Evolutionary conservation across 2,329 filamentous ascomycete species (phyloP), one percentile per base, ranked within the genome.

Genomic region (Allantophomopsis cytisporea): DNA sequence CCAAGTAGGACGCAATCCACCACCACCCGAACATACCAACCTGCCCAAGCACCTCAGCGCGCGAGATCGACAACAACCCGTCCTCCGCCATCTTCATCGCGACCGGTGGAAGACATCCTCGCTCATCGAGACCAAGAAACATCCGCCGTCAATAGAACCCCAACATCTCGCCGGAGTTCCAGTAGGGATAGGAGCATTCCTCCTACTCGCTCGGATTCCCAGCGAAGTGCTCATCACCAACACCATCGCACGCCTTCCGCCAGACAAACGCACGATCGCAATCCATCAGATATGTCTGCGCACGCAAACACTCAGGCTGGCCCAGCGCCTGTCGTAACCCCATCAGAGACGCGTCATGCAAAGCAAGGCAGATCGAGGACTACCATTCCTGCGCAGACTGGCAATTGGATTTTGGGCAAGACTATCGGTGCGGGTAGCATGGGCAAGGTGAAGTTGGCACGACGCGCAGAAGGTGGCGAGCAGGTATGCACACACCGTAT

Each of bases 341-440:
- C 69, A 42, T 61, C 57, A 47, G 68, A 72, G 45, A 59, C 63
- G 36, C 68, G 71, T 50, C 48, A 51, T 37, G 57, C 18, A 13
- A 69, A 70, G 50, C 68, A 68, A 49, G 64, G 68, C 43, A 71
- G 71, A 49, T 70, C 74, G 40, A 69, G 76, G 52, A 95, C 89
- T 11, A 89, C 84, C 32, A 94, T 98, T 56, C 84, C 83, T 38
- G 87, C 88, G 3, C 79, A 83, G 36, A 87, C 88, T 11, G 91
- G 91, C 42, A 86, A 88, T 66, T 98, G 89, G 87, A 78, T 87
- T 41, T 68, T 98, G 39, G 89, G 89, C 43, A 96, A 96, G 68
- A 96, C 91, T 3, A 91, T 98, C 53, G 91, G 91, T 43, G 87
- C 88, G 39, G 91, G 91, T 38, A 96, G 89, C 60, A 98, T 98